phyloP scores from a whole-genome alignment of 2,329 filamentous ascomycete species.

The Calonectria leucothoes region DNA sequence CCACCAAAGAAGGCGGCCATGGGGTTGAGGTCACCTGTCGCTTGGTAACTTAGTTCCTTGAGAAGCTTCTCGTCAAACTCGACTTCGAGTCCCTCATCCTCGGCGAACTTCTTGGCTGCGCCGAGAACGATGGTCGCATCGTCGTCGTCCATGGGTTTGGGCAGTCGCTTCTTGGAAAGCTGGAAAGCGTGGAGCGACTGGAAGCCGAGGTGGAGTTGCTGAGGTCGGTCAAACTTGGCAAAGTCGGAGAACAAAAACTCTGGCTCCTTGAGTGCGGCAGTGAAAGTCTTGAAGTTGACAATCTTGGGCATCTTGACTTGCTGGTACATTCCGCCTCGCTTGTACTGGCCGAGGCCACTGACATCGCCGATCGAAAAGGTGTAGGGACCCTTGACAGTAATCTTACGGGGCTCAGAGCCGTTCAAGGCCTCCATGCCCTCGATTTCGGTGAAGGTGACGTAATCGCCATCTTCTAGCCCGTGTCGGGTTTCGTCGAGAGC shows the following conservation, averaged over 20 bases:
- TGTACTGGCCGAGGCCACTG: conserved; percentile 85
- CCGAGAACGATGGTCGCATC: conserved; percentile 85
- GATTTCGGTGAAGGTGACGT: conserved; percentile 92
- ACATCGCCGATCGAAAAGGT: conserved; percentile 98
- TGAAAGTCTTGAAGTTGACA: conserved; percentile 87
- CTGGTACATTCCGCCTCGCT: conserved; percentile 88
- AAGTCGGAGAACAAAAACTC: conserved; percentile 95
- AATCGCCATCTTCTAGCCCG: conserved; percentile 95
- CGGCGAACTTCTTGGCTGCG: conserved; percentile 79
- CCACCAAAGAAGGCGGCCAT: conserved; percentile 97
- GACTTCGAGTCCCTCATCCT: conserved; percentile 71
- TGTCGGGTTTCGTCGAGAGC: conserved; percentile 95
- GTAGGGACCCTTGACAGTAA: conserved; percentile 95
- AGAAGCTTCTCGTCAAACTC: conserved; percentile 94
- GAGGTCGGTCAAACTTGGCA: conserved; percentile 95
- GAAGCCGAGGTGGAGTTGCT: conserved; percentile 91
- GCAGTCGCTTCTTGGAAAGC: conserved; percentile 79
- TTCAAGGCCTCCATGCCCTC: conserved; percentile 94
- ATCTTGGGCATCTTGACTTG: conserved; percentile 99
- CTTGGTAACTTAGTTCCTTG: conserved; percentile 94
- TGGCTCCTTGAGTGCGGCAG: conserved; percentile 82
- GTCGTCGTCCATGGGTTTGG: conserved; percentile 83
- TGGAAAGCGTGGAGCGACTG: conserved; percentile 92
- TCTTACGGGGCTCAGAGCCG: conserved; percentile 83
- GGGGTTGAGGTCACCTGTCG: conserved; percentile 87